Conservation (phyloP, 192 early-diverging fungal genomes). For the Cetraspora pellucida region DNA sequence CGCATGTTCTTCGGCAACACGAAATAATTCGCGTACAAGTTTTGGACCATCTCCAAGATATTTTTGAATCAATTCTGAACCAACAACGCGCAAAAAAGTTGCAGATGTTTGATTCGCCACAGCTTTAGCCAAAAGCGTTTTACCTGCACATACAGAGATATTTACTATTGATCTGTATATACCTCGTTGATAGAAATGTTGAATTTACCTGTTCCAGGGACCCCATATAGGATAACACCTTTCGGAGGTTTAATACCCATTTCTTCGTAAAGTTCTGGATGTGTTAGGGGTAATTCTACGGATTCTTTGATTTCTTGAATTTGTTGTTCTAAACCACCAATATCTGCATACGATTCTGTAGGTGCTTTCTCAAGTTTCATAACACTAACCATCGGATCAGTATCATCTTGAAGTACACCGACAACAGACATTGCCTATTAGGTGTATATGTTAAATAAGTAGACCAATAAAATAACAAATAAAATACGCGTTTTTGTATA, state of each 20-base stretch:
- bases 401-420: slow-evolving; percentile 93
- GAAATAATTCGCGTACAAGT: slow-evolving; percentile 96
- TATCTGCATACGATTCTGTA: slow-evolving; percentile 97
- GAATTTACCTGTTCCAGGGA: slow-evolving; percentile 76
- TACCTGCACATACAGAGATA: slow-evolving; percentile 38
- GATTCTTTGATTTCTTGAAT: slow-evolving; percentile 99
- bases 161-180: not conserved
- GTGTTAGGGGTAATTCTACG: slow-evolving; percentile 95
- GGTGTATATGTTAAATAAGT: not conserved
- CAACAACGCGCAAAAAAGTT: slow-evolving; percentile 96
- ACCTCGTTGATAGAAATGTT: not conserved
- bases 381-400: slow-evolving; percentile 98
- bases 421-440: slow-evolving; percentile 79
- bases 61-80: slow-evolving; percentile 98
- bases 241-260: slow-evolving; percentile 99
- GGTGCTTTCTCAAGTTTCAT: slow-evolving; percentile 99
- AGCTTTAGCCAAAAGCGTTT: slow-evolving; percentile 96
- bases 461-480: not conserved
- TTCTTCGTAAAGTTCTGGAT: slow-evolving; percentile 96
- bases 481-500: not conserved
- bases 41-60: slow-evolving; percentile 99
- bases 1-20: slow-evolving; percentile 93
- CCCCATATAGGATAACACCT: slow-evolving; percentile 95
- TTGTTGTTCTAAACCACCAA: slow-evolving; percentile 96
- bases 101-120: slow-evolving; percentile 98